These are phyloP conservation scores for Fabrea salina DNA, from an alignment of 169 alveolate species.

Conservation along the genomic window DNA sequence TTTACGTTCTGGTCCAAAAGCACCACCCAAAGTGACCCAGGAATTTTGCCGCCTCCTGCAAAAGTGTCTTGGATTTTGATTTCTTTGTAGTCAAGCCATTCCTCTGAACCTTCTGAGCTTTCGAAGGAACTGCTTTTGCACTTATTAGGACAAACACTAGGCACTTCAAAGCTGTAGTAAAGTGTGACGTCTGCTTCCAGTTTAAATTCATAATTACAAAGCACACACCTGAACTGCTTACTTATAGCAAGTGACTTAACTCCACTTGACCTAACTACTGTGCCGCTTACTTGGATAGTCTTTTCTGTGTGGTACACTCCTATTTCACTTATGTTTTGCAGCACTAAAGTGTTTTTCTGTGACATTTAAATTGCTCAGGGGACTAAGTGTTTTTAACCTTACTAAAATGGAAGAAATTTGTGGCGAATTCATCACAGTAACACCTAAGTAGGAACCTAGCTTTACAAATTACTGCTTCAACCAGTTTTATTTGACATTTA, in stretches of 20 bases:
- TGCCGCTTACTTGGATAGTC: not conserved
- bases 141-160: not conserved
- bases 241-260: not conserved
- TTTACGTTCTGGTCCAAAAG: slow-evolving; percentile 30
- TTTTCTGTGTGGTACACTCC: not conserved
- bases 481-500: too few relatives aligned
- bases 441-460: too few relatives aligned
- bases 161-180: slow-evolving; percentile 6
- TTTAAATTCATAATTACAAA: not conserved
- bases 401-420: too few relatives aligned
- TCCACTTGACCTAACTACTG: not conserved
- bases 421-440: too few relatives aligned
- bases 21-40: slow-evolving; percentile 7
- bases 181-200: not conserved
- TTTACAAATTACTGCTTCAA: too few relatives aligned
- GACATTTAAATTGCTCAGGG: too few relatives aligned
- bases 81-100: slow-evolving; percentile 19
- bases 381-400: too few relatives aligned
- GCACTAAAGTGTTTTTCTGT: too few relatives aligned
- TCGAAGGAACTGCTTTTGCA: not conserved
- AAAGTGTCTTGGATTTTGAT: not conserved
- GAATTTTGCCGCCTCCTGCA: not conserved
- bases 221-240: slow-evolving; percentile 1
- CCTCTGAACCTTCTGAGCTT: not conserved
- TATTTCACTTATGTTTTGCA: not conserved